Evolutionary conservation across 2,329 filamentous ascomycete genomes (phyloP).

Genomic region (Hymenoscyphus albidus): DNA sequence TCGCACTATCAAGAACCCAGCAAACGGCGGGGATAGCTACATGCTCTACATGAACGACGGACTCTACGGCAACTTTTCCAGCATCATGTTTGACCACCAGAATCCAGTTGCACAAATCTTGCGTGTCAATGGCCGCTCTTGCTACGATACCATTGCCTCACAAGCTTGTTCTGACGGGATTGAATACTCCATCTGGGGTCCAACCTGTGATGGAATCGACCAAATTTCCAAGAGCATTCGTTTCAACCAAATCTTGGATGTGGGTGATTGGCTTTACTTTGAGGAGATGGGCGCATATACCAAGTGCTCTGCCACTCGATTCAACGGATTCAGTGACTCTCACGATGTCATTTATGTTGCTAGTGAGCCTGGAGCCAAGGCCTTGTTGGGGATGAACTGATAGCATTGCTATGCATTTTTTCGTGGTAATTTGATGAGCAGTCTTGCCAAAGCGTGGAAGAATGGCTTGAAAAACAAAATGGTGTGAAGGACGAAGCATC

Average conservation of each 20-base stretch:
- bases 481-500: not conserved
- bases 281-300: slow-evolving; percentile 99
- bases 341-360: slow-evolving; percentile 94
- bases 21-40: slow-evolving; percentile 66
- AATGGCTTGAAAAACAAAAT: not conserved
- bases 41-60: slow-evolving; percentile 99
- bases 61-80: slow-evolving; percentile 96
- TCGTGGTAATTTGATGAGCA: not conserved
- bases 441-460: not conserved
- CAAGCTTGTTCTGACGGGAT: slow-evolving; percentile 50
- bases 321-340: slow-evolving; percentile 93
- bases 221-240: slow-evolving; percentile 80
- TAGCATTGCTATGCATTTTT: not conserved
- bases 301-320: slow-evolving; percentile 93
- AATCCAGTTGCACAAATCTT: slow-evolving; percentile 81
- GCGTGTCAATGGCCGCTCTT: slow-evolving; percentile 53
- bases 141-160: slow-evolving; percentile 55
- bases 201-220: slow-evolving; percentile 96
- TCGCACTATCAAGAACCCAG: slow-evolving; percentile 75
- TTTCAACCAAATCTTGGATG: slow-evolving; percentile 74
- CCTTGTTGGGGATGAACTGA: slow-evolving; percentile 50
- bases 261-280: slow-evolving; percentile 98
- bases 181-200: slow-evolving; percentile 96
- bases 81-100: slow-evolving; percentile 99
- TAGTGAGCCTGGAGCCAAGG: slow-evolving; percentile 83